A percentile compares a stretch with the other conserved stretches of the same genome.
Conservation (phyloP, 2,329 filamentous ascomycete genomes). For the Sporothrix protearum region DNA sequence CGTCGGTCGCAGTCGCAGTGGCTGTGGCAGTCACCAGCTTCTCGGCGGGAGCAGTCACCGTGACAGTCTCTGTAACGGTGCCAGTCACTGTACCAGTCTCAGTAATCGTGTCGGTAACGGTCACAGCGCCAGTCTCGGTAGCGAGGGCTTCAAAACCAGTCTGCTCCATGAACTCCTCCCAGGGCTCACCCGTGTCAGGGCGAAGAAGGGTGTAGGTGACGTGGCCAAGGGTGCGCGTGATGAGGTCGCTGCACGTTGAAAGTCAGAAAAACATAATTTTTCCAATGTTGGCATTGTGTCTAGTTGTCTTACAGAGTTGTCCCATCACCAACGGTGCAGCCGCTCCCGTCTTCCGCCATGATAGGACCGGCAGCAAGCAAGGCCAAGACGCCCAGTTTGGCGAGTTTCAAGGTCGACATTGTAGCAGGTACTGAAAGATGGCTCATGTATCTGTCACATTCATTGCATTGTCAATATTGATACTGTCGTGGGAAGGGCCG, state of each 20-base stretch:
- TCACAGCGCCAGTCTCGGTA: neutral
- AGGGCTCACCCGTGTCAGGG: neutral
- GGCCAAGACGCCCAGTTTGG: slow-evolving; percentile 6
- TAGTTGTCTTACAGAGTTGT: neutral
- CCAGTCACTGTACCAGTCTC: neutral
- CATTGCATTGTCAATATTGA: neutral
- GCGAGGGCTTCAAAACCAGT: neutral
- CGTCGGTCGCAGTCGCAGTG: neutral
- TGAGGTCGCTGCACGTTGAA: slow-evolving; percentile 8
- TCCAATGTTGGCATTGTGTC: neutral
- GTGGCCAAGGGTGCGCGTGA: neutral
- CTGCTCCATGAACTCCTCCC: slow-evolving; percentile 1
- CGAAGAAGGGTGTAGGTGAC: slow-evolving; percentile 5
- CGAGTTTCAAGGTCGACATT: neutral
- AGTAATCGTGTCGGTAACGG: neutral
- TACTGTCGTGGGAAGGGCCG: too few species aligned
- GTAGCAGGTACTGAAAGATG: neutral
- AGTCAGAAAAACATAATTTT: too few species aligned
- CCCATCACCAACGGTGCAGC: neutral
- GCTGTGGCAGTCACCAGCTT: neutral
- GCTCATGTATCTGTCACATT: neutral
- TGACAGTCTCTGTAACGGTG: neutral
- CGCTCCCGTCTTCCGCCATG: neutral
- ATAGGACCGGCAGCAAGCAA: neutral
- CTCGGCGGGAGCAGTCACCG: neutral